These are phyloP conservation scores for Delphinella strobiligena DNA, from an alignment of 2,329 filamentous ascomycete genomes.

Conservation along the genomic window DNA sequence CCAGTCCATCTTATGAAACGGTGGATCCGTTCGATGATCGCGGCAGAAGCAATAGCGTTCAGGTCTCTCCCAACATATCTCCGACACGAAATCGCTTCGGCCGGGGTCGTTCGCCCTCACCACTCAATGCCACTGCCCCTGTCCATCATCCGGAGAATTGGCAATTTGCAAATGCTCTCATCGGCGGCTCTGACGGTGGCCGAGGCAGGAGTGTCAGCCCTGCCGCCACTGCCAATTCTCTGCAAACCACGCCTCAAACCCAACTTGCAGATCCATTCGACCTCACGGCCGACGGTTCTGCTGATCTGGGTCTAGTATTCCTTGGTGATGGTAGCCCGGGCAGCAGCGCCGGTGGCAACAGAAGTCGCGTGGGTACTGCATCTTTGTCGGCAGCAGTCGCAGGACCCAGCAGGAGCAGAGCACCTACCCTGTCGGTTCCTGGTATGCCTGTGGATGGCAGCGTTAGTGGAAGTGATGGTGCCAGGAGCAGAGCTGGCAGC, in stretches of 20 bases:
- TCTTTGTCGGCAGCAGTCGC: constrained; percentile 1
- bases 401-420: constrained; percentile 2
- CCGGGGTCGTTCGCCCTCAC: background rate
- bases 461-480: constrained; percentile 10
- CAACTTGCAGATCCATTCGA: constrained; percentile 5
- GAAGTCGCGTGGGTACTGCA: background rate
- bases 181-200: background rate
- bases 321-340: background rate
- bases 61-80: constrained; percentile 14
- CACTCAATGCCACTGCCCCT: constrained; percentile 1
- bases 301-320: constrained; percentile 1
- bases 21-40: constrained; percentile 16
- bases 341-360: background rate
- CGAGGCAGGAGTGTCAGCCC: constrained; percentile 9
- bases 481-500: constrained; percentile 51
- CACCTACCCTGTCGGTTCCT: constrained; percentile 1
- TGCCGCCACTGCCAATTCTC: constrained; percentile 15
- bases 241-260: constrained; percentile 12
- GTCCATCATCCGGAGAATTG: constrained; percentile 5
- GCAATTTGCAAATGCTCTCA: constrained; percentile 7
- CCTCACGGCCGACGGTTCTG: constrained; percentile 1
- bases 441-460: background rate
- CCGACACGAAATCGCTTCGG: constrained; percentile 11
- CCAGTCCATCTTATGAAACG: constrained; percentile 5
- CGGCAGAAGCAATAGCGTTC: constrained; percentile 21